Base-by-base conservation (phyloP, 768 basidiomycete genomes). In the Leccinum rimulosum region DNA sequence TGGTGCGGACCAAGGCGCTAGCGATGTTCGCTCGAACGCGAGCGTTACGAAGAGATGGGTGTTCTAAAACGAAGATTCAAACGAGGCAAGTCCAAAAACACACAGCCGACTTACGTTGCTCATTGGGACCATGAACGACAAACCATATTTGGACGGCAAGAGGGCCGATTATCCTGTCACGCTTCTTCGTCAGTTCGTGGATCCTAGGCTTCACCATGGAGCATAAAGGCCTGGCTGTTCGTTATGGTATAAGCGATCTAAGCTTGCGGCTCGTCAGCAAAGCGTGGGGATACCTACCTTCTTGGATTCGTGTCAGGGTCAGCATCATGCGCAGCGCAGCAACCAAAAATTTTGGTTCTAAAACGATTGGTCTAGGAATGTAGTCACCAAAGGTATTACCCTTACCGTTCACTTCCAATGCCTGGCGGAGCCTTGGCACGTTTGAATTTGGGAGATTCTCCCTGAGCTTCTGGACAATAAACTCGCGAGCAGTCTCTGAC, bases 81-180 rank as follows among this genome's bases (percentile, higher is more conserved):
- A 36, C 27, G 30, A 3, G 40, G 7, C 14, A 50, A 19, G 11
- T 6, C 25, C 22, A 45, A 2, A 50, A n/a, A 6, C 10, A 12
- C 27, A 10, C 7, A 3, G 7, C 66, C 1, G 48, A 62, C 68
- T 15, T 36, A 45, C 43, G 43, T 19, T 4, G 52, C 0, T 66
- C 61, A 5, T 17, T 12, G 6, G 22, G 28, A 28, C 64, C 36
- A 2, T 59, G 59, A 8, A 70, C 25, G 8, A 35, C 53, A 35
- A 70, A 61, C 3, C 55, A 49, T 55, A 66, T 59, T 31, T 68
- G 66, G 1, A 66, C 64, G 12, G 69, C 66, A 3, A 69, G 59
- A n/a, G 55, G 59, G 33, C 68, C 66, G 19, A 70, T 36, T 2
- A 60, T 45, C 28, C 52, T 17, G 2, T 57, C 54, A 2, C 56